Base-by-base conservation (phyloP, 306 rosid genomes). In the Acmispon strigosus region DNA sequence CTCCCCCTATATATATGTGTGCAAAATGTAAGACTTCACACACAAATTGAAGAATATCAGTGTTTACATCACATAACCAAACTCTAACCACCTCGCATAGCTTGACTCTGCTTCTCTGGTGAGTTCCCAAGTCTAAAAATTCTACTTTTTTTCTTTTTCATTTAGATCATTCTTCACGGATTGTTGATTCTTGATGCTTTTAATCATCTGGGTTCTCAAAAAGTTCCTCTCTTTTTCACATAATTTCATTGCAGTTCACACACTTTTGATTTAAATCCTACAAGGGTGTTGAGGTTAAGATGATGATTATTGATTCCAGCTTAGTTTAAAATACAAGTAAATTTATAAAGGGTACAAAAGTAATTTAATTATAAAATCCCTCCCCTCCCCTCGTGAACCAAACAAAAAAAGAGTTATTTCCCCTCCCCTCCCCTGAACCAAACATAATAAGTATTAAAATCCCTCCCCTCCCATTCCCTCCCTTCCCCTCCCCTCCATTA, bases 21-120 rank as follows among this genome's bases (percentile, higher is more conserved):
- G 16, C 44, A 18, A 79, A 6, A 0, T 68, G 63, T 73, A 76
- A 24, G 19, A 72, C 48, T 66, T 69, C 70, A 41, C 77, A 55
- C 60, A 56, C 66, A 22, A 11, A 10, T 36, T 61, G 44, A 4
- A 62, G 17, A 36, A 59, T 62, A 3, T 9, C 15, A 29, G 70
- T 55, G 32, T 77, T 29, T n/a, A n/a, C 4, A 27, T 73, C 51
- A 51, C 76, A 34, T 10, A 44, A 66, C 50, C 32, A 41, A 15
- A 37, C 54, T 59, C 41, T 37, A 50, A 14, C 74, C 8, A 24
- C 77, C 37, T 60, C 18, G 7, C 49, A 17, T 17, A 1, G 0
- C 18, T 67, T 59, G 0, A 19, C 10, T 18, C 65, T 47, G 29
- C 64, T 60, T 43, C 76, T 24, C 17, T 7, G 59, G 86, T 78